These are phyloP conservation scores for Phallus indusiatus DNA, from an alignment of 768 basidiomycete species.

Conservation along the genomic window DNA sequence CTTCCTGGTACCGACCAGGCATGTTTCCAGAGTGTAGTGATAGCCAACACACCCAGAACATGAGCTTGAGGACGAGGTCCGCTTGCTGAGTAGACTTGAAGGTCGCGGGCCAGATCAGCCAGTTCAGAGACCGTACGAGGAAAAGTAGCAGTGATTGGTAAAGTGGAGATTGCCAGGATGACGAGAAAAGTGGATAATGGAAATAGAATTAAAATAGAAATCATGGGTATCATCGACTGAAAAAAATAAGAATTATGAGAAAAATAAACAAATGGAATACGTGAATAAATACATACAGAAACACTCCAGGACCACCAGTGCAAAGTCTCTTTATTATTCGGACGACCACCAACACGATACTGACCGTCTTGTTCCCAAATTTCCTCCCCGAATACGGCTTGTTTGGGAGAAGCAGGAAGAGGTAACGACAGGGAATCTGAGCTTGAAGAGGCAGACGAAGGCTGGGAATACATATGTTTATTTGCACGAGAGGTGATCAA, in stretches of 20 bases:
- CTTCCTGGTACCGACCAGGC: slow-evolving; percentile 96
- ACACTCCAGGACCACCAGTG: slow-evolving; percentile 6
- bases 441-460: slow-evolving; percentile 35
- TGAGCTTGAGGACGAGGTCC: slow-evolving; percentile 57
- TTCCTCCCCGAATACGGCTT: slow-evolving; percentile 33
- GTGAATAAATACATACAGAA: slow-evolving; percentile 1
- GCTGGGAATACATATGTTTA: slow-evolving; percentile 20
- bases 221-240: slow-evolving; percentile 37
- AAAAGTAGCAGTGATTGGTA: slow-evolving; percentile 70
- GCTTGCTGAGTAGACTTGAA: slow-evolving; percentile 70
- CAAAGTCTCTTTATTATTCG: background rate
- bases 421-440: slow-evolving; percentile 32
- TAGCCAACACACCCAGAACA: slow-evolving; percentile 72
- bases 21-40: slow-evolving; percentile 90
- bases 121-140: slow-evolving; percentile 69
- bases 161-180: slow-evolving; percentile 35
- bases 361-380: slow-evolving; percentile 7
- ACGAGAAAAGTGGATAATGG: slow-evolving; percentile 55
- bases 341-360: slow-evolving; percentile 5
- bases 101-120: slow-evolving; percentile 62
- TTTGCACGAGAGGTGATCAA: slow-evolving; percentile 29
- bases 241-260: background rate
- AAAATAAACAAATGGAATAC: background rate
- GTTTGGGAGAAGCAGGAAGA: slow-evolving; percentile 42
- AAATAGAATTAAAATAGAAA: slow-evolving; percentile 61